phyloP scores from a whole-genome alignment of 2,329 filamentous ascomycete species.

The Rhynchosporium agropyri region DNA sequence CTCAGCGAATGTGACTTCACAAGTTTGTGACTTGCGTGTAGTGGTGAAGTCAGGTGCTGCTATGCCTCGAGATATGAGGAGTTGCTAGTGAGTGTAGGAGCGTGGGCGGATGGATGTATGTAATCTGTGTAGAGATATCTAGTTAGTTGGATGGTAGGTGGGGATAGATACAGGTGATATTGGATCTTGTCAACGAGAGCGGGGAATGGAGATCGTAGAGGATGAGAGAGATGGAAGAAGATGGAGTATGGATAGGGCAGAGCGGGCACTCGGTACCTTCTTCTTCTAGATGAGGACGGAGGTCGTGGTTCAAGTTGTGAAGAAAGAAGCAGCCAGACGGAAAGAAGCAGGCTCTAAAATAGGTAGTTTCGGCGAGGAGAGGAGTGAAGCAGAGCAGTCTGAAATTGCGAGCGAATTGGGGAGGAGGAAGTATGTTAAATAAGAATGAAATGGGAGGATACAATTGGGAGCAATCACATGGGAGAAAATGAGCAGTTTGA shows the following conservation, averaged over 20 bases:
- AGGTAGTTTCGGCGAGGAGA: neutral
- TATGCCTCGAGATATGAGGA: neutral
- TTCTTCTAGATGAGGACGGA: neutral
- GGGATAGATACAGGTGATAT: neutral
- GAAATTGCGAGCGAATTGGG: neutral
- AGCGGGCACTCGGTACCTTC: neutral
- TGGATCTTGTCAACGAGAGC: neutral
- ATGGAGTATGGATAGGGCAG: neutral
- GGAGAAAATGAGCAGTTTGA: neutral
- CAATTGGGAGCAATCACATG: neutral
- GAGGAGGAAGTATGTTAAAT: neutral
- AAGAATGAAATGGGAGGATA: neutral
- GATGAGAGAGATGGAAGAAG: neutral
- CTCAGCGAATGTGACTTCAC: neutral
- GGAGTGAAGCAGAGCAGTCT: neutral
- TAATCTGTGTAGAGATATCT: neutral
- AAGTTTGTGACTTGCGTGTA: neutral
- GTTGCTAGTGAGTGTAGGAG: neutral
- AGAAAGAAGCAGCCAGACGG: neutral
- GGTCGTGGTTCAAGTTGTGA: neutral
- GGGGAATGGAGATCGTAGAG: neutral
- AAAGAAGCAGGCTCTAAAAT: neutral
- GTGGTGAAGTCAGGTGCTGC: neutral
- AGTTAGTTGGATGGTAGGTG: neutral
- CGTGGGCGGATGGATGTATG: neutral